Evolutionary conservation across 2,329 filamentous ascomycete species (phyloP).

Genomic region (Alternaria gaisen): DNA sequence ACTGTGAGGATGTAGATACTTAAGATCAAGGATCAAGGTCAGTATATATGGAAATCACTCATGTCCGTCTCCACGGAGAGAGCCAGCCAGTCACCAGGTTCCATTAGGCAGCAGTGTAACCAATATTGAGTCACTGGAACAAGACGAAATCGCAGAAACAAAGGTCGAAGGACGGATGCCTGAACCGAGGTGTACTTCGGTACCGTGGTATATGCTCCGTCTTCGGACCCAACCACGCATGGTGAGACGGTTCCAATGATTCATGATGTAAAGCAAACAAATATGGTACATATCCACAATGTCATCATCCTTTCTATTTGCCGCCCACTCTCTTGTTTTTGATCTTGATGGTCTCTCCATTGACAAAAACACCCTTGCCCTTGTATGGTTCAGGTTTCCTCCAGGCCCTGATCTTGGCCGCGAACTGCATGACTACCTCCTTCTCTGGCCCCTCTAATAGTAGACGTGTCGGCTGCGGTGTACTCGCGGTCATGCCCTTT

Average conservation of each 20-base stretch:
- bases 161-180: not conserved
- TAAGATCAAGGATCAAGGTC: no score
- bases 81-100: not conserved
- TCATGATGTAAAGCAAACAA: conserved; percentile 1
- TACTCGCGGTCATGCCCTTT: conserved; percentile 81
- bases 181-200: not conserved
- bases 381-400: conserved; percentile 96
- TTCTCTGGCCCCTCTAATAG: conserved; percentile 88
- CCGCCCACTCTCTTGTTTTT: conserved; percentile 79
- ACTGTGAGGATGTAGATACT: not conserved
- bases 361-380: conserved; percentile 98
- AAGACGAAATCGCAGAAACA: not conserved
- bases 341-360: conserved; percentile 95
- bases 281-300: conserved; percentile 27
- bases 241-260: not conserved
- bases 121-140: not conserved
- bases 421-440: conserved; percentile 88
- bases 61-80: not conserved
- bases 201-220: not conserved
- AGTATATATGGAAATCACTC: not conserved
- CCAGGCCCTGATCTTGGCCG: conserved; percentile 87
- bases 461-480: conserved; percentile 89
- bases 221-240: not conserved
- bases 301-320: conserved; percentile 47
- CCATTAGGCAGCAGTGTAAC: not conserved